These are phyloP conservation scores for Fusarium aywerte DNA, from an alignment of 2,329 filamentous ascomycete species.

Conservation along the genomic window DNA sequence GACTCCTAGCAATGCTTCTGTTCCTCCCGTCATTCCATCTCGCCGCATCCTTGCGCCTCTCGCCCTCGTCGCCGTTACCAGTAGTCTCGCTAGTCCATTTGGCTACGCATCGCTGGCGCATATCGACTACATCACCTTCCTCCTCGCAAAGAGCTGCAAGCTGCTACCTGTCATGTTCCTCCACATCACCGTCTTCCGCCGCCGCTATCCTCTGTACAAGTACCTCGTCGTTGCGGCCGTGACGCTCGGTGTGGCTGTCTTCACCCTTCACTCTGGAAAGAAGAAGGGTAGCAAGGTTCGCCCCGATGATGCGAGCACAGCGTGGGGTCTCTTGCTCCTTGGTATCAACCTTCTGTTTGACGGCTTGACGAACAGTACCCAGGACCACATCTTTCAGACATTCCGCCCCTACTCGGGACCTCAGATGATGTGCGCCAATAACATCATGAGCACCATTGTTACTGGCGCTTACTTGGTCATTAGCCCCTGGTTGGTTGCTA, in stretches of 20 bases:
- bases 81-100: conserved; percentile 91
- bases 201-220: conserved; percentile 93
- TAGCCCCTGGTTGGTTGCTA: conserved; percentile 81
- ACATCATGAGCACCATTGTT: conserved; percentile 83
- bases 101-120: conserved; percentile 92
- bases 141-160: conserved; percentile 98
- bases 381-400: conserved; percentile 89
- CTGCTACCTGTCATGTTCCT: conserved; percentile 98
- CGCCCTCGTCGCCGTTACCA: conserved; percentile 85
- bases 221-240: conserved; percentile 93
- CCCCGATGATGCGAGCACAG: conserved; percentile 67
- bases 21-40: conserved; percentile 80
- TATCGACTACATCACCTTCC: conserved; percentile 98
- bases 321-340: conserved; percentile 85
- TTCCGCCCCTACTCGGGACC: conserved; percentile 87
- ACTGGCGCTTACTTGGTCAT: conserved; percentile 81
- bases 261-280: conserved; percentile 84
- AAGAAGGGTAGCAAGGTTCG: conserved; percentile 53
- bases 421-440: conserved; percentile 99
- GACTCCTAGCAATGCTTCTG: conserved; percentile 58
- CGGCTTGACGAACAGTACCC: conserved; percentile 93
- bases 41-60: conserved; percentile 79
- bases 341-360: conserved; percentile 94
- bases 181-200: conserved; percentile 90
- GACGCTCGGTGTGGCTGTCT: conserved; percentile 91